Base-by-base conservation (phyloP, 345 rosid species). In the Moricandia arvensis region DNA sequence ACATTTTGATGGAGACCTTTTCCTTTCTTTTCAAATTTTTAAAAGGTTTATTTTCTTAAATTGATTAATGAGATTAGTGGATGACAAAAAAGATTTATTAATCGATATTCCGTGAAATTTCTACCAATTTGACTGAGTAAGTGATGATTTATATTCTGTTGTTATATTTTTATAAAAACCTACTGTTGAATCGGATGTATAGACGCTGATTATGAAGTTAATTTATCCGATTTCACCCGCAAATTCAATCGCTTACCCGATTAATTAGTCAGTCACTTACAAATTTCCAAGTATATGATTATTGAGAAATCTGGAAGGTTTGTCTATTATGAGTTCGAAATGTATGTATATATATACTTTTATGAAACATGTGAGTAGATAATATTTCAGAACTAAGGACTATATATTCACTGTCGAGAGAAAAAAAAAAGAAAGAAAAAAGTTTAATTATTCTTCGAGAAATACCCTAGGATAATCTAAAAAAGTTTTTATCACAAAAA, bases 1-100 rank as follows among this genome's bases (percentile, higher is more conserved):
- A 30, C 68, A 45, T 53, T 34, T 68, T 51, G 43, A 63, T 63
- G 61, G 75, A 65, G 70, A 76, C 71, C 75, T 63, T 59, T 63
- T 15, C 6, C 8, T 27, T 43, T 43, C 35, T 21, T 0, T 21
- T 21, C 24, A 2, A 21, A 21, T 2, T 21, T 21, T 21, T 21
- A n/a, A n/a, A n/a, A n/a, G n/a, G n/a, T n/a, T n/a, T n/a, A n/a
- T n/a, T n/a, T n/a, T n/a, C n/a, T n/a, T n/a, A n/a, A n/a, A n/a
- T n/a, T n/a, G n/a, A n/a, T 21, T 21, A 21, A 21, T 21, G 24
- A 21, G 24, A 21, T 21, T 21, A 21, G 1, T 21, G 24, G n/a
- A 24, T 71, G 64, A 66, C 65, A 71, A 54, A 64, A 43, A 29
- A 47, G 58, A 26, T 45, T 57, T 37, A 13, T 13, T 60, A 17